Conservation (phyloP, 192 early-diverging fungal species). For the Mortierella hygrophila region DNA sequence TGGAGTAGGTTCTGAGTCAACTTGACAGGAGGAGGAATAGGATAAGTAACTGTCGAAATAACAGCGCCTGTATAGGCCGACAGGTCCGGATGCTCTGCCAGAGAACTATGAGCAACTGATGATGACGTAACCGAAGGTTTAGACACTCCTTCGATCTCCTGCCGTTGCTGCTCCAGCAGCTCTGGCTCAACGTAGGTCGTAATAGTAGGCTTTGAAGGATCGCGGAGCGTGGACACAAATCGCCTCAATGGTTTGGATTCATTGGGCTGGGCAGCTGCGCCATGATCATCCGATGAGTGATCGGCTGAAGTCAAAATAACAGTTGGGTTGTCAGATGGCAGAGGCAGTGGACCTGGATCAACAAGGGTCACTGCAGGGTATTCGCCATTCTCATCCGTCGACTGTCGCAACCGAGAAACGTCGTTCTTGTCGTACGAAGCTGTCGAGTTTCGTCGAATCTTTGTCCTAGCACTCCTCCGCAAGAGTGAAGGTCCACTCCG, state of each 20-base stretch:
- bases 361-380: constrained; percentile 49
- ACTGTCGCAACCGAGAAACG: constrained; percentile 28
- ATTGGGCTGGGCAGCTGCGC: neutral
- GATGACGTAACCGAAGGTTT: neutral
- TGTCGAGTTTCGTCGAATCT: constrained; percentile 64
- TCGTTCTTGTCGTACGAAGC: constrained; percentile 35
- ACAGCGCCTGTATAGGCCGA: neutral
- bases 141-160: constrained; percentile 23
- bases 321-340: constrained; percentile 3
- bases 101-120: neutral
- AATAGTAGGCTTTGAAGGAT: constrained; percentile 48
- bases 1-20: constrained; percentile 46
- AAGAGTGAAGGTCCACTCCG: constrained; percentile 58
- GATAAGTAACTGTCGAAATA: constrained; percentile 30
- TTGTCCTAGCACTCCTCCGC: constrained; percentile 64
- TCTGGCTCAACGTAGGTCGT: constrained; percentile 53
- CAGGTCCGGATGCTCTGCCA: neutral
- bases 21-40: constrained; percentile 50
- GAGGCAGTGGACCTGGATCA: constrained; percentile 44
- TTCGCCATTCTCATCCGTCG: constrained; percentile 34
- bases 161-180: constrained; percentile 39
- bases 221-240: constrained; percentile 47
- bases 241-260: constrained; percentile 30
- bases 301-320: neutral
- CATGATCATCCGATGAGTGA: neutral